Percentiles rank a stretch among this genome's conserved stretches.
Evolutionary conservation across 352 stramenopile species (phyloP).

Genomic region (Phytophthora vignae): DNA sequence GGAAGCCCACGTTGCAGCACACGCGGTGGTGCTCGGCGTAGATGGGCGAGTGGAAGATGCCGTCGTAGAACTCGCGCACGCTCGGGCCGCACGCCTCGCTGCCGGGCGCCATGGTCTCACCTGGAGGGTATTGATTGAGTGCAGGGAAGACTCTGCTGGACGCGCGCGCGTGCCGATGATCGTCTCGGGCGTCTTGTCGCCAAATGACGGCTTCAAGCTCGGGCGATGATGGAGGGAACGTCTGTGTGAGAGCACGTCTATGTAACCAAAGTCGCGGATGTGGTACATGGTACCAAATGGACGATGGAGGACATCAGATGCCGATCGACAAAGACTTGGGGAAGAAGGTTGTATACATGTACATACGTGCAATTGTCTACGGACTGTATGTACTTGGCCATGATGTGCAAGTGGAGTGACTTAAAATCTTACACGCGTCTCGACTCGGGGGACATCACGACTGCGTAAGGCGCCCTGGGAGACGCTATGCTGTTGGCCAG

Average conservation of each 20-base stretch:
- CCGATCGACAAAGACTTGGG: too few relatives aligned
- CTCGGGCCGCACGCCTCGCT: conserved; percentile 31
- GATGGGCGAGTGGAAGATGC: conserved; percentile 75
- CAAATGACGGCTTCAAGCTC: conserved; percentile 33
- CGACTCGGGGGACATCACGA: too few relatives aligned
- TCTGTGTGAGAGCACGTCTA: conserved; percentile 7
- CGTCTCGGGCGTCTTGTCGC: conserved; percentile 14
- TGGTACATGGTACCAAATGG: not conserved
- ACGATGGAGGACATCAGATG: not conserved
- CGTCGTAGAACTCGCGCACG: conserved; percentile 80
- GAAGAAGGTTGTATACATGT: too few relatives aligned
- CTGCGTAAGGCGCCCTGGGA: too few relatives aligned
- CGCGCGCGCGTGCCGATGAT: not conserved
- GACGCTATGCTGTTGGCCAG: too few relatives aligned
- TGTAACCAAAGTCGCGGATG: conserved; percentile 1
- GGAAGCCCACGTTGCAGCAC: conserved; percentile 77
- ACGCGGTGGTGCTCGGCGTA: conserved; percentile 71
- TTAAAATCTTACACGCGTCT: too few relatives aligned
- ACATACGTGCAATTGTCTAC: too few relatives aligned
- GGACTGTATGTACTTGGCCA: too few relatives aligned
- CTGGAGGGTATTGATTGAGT: not conserved
- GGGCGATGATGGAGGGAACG: not conserved
- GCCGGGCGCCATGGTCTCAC: conserved; percentile 22
- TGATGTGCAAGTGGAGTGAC: too few relatives aligned
- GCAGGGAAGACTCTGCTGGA: not conserved